Percentiles rank a stretch among this genome's conserved stretches.
Conservation (phyloP, 2,329 filamentous ascomycete genomes). For the Albifimbria verrucaria region DNA sequence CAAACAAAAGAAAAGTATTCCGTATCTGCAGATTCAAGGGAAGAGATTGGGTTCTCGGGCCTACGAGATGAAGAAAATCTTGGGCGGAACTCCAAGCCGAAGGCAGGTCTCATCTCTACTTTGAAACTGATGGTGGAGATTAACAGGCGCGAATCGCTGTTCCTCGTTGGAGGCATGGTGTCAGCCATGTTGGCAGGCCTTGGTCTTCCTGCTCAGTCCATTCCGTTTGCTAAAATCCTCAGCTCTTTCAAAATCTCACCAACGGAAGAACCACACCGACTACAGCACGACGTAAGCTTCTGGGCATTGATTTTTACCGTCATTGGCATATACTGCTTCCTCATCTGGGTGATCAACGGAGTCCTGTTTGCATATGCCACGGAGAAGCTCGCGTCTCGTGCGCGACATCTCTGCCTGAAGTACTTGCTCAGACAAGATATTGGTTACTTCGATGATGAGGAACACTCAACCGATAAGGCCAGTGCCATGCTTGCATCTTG, state of each 20-base stretch:
- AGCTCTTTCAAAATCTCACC: neutral
- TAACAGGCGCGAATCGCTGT: too few relatives aligned
- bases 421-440: constrained; percentile 34
- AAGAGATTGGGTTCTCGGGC: too few relatives aligned
- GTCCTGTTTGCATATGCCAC: constrained; percentile 16
- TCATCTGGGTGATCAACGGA: constrained; percentile 26
- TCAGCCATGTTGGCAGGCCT: too few relatives aligned
- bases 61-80: too few relatives aligned
- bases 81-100: too few relatives aligned
- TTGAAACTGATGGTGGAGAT: too few relatives aligned
- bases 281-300: too few relatives aligned
- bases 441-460: constrained; percentile 22
- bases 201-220: too few relatives aligned
- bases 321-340: constrained; percentile 32
- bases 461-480: constrained; percentile 17
- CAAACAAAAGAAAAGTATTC: too few relatives aligned
- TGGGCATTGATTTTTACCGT: constrained; percentile 48
- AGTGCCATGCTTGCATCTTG: constrained; percentile 17
- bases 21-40: too few relatives aligned
- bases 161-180: too few relatives aligned
- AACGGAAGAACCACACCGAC: constrained; percentile 24
- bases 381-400: constrained; percentile 10
- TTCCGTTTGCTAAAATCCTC: constrained; percentile 22
- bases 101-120: too few relatives aligned
- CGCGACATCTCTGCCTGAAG: constrained; percentile 3